Evolutionary conservation across 345 rosid species (phyloP), one percentile per base, ranked within the genome.

Genomic region (Pistacia atlantica): DNA sequence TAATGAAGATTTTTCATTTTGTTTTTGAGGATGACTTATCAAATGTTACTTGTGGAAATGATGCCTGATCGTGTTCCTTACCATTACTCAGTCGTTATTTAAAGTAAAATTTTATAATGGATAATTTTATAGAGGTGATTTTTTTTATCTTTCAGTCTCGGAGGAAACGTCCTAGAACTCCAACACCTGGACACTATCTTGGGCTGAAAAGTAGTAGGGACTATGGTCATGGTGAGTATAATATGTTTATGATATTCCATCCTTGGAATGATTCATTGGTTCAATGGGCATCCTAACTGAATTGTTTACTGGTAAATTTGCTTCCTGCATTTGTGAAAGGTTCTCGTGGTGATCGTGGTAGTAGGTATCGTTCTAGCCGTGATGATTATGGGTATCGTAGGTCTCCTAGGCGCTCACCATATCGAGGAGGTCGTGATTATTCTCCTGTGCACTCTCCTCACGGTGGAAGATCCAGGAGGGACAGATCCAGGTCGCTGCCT

Each of bases 171-270:
- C 84, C 98, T 11, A 90, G 99, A 83, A 93, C 99, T 67, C 99
- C 99, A 58, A 96, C 99, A 18, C 98, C 99, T 9, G 99, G 99
- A 63, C 98, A 96, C 83, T 96, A 96, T 85, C 98, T 96, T 80
- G 99, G 99, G 67, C 82, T 96, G 85, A 96, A 96, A 84, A 96
- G 84, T 74, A 79, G 90, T 64, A 84, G 98, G 79, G 98, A 93
- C 55, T 78, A 54, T 16, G 97, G 98, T 96, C 77, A 54, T 18
- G 97, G 99, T 96, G 76, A 82, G 84, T 67, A 45, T 66, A 42
- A 22, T 51, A 55, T 48, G 48, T 20, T 20, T 56, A 11, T 52
- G 54, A 1, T 72, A 45, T 63, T 67, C 20, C 58, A 57, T 66
- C 33, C 20, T 65, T 68, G 20, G 11, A 8, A 38, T 54, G 63